Percentiles rank a stretch among this genome's conserved stretches.
Conservation (phyloP, 345 rosid species). For the Pistacia vera region DNA sequence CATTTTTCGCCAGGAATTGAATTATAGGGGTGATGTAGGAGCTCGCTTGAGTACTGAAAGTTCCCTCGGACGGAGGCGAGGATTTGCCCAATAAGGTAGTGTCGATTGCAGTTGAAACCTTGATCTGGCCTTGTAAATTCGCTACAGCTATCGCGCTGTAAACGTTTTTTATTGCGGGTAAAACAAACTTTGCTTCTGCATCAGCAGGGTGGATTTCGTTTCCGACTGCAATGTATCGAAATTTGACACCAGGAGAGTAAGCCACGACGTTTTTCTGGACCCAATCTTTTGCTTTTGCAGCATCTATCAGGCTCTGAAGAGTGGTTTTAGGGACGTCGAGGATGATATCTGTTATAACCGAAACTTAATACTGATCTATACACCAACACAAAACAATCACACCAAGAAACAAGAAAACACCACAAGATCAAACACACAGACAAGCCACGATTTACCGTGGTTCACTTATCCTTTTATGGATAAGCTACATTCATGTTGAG, state of each 20-base stretch:
- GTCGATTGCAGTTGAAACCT: constrained; percentile 22
- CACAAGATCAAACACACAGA: too few species aligned
- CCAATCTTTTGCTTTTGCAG: not conserved
- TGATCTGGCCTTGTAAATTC: not conserved
- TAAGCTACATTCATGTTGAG: too few species aligned
- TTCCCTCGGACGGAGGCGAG: constrained; percentile 32
- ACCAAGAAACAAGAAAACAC: too few species aligned
- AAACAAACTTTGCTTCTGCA: not conserved
- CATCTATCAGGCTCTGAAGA: not conserved
- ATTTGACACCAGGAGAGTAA: not conserved
- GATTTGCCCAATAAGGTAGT: constrained; percentile 14
- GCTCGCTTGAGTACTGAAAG: too few species aligned
- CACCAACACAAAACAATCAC: too few species aligned
- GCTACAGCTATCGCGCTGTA: not conserved
- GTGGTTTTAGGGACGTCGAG: too few species aligned
- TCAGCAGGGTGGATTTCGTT: constrained; percentile 15
- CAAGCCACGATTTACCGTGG: too few species aligned
- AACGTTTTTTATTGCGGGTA: constrained; percentile 22
- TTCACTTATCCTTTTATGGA: too few species aligned
- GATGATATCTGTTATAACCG: not conserved
- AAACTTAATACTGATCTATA: too few species aligned
- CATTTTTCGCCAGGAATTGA: too few species aligned
- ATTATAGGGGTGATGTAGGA: too few species aligned
- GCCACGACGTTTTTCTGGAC: constrained; percentile 15
- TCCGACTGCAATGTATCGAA: constrained; percentile 15